Evolutionary conservation across 345 rosid genomes (phyloP), one percentile per base, ranked within the genome.

Genomic region (Pugionium dolabratum): DNA sequence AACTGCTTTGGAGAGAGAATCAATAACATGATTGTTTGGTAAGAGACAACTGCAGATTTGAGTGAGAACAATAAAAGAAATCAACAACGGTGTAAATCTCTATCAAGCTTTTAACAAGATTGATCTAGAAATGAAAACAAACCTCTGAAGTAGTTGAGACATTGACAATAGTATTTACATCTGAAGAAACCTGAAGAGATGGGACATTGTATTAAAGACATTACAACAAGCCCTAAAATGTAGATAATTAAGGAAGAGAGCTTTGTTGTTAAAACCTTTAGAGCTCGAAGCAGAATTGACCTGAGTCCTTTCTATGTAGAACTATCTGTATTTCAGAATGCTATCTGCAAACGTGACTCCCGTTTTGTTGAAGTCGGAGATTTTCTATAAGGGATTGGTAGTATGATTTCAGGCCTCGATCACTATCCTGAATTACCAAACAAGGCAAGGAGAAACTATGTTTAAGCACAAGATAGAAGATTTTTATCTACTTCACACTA

Each of bases 341-440:
- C 86, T 86, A 94, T 86, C 97, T 88, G 86, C 88, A 88, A 66
- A 79, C 90, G 33, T 75, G 85, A 78, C 72, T 83, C 57, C 95
- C 96, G 9, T 94, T 90, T 75, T 86, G 95, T 56, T 85, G 95
- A 59, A 67, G 72, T 55, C 97, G 75, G 59, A 90, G 60, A 63
- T 76, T 88, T 71, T 88, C 96, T 9, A 86, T 77, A 9, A 88
- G 89, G 33, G 86, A 83, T 59, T 78, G 92, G 77, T 88, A 86
- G 69, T 78, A 85, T 33, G 84, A 84, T 76, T 79, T 88, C 79
- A 86, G 67, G 8, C 82, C 79, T 73, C 85, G 83, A 76, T 94
- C 99, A 57, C 64, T 70, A 53, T 86, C 95, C 99, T 94, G 91
- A 18, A 52, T 64, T 51, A 73, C 66, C 18, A 25, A 29, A 42